A percentile compares a stretch with the other conserved stretches of the same genome.
phyloP scores from a whole-genome alignment of 164 flowering plant genomes.

The Nymphaea thermarum region DNA sequence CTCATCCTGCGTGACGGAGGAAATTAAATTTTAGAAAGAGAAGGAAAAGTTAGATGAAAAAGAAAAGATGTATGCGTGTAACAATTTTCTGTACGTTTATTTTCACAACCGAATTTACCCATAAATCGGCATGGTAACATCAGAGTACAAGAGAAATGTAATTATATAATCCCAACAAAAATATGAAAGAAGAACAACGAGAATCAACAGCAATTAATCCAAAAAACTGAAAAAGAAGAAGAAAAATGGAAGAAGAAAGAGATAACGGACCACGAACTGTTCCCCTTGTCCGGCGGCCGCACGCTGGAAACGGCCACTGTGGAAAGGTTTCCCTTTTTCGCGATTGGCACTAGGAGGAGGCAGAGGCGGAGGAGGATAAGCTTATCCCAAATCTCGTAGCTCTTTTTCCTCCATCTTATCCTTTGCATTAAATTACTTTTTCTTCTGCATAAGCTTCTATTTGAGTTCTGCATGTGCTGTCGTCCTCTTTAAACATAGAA shows the following conservation, averaged over 20 bases:
- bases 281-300: not conserved
- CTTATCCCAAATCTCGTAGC: no score
- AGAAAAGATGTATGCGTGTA: not conserved
- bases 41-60: not conserved
- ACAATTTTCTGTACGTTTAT: not conserved
- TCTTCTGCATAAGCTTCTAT: no score
- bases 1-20: no score
- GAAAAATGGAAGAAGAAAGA: not conserved
- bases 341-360: not conserved
- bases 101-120: not conserved
- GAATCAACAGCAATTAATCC: not conserved
- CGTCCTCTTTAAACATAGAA: no score
- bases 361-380: constrained; percentile 6
- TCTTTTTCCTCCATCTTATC: no score
- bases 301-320: not conserved
- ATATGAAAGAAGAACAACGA: not conserved
- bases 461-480: no score
- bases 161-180: not conserved
- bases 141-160: not conserved
- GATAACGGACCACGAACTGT: not conserved
- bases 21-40: no score
- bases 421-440: no score
- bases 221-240: not conserved
- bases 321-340: not conserved
- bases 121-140: not conserved